Evolutionary conservation across 768 basidiomycete genomes (phyloP).

Genomic region (Dacryopinax spathularia): DNA sequence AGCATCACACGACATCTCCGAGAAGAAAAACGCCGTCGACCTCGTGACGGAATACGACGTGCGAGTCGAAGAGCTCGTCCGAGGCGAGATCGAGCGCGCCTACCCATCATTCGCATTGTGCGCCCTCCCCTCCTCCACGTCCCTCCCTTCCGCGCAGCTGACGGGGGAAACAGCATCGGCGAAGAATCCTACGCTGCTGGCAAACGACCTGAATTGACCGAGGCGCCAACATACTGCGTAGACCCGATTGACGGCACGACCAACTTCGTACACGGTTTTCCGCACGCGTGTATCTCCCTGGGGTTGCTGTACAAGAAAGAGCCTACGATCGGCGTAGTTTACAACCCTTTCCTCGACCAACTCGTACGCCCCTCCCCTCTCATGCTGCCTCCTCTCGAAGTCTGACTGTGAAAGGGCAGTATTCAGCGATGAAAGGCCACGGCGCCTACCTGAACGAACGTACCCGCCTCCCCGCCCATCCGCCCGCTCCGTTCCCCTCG

Average conservation of each 20-base stretch:
- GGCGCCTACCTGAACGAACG: constrained; percentile 58
- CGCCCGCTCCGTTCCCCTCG: constrained; percentile 44
- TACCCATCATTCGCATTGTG: constrained; percentile 78
- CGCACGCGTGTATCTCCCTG: constrained; percentile 79
- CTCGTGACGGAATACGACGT: constrained; percentile 92
- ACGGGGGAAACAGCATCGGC: constrained; percentile 49
- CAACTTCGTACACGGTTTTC: constrained; percentile 76
- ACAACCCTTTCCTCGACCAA: constrained; percentile 80
- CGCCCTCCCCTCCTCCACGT: constrained; percentile 21
- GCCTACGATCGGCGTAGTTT: constrained; percentile 82
- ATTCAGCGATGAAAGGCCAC: constrained; percentile 62
- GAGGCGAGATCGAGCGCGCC: constrained; percentile 42
- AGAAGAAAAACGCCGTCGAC: constrained; percentile 91
- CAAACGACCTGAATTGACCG: constrained; percentile 50
- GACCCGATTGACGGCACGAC: constrained; percentile 92
- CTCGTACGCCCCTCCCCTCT: constrained; percentile 33
- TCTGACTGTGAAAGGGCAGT: constrained; percentile 28
- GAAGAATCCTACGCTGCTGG: constrained; percentile 78
- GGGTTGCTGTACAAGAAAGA: constrained; percentile 71
- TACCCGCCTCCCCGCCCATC: constrained; percentile 49
- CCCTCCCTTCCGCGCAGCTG: not conserved
- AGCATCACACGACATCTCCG: constrained; percentile 39
- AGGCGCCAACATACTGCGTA: constrained; percentile 88
- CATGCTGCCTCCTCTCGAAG: not conserved
- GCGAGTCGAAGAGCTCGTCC: constrained; percentile 74